These are phyloP conservation scores for Alternaria sp. DNA, from an alignment of 2,329 filamentous ascomycete genomes.

Conservation along the genomic window DNA sequence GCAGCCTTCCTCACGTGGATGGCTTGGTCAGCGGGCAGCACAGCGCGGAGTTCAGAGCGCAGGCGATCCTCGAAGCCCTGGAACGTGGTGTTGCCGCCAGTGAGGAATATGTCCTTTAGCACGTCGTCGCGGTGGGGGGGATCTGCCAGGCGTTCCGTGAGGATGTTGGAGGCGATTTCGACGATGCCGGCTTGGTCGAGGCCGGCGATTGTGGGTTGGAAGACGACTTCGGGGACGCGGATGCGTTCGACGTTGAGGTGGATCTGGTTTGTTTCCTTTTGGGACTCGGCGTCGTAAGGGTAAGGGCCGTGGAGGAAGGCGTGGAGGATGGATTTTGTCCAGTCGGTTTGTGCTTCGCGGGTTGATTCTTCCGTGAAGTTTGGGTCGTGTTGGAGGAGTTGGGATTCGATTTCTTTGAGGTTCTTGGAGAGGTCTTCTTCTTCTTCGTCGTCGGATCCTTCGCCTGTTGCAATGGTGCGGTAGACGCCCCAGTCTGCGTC, in stretches of 20 bases:
- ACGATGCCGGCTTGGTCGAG: slow-evolving; percentile 92
- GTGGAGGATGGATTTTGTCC: slow-evolving; percentile 90
- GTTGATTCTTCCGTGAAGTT: slow-evolving; percentile 92
- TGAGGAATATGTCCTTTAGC: slow-evolving; percentile 87
- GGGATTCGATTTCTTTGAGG: slow-evolving; percentile 80
- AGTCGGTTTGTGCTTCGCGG: slow-evolving; percentile 89
- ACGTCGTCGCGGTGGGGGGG: slow-evolving; percentile 70
- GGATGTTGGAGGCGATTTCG: slow-evolving; percentile 89
- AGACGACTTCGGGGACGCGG: slow-evolving; percentile 89
- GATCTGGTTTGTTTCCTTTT: slow-evolving; percentile 83
- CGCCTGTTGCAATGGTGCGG: slow-evolving; percentile 85
- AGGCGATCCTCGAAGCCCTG: slow-evolving; percentile 86
- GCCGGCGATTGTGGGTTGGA: slow-evolving; percentile 90
- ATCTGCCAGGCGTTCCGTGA: slow-evolving; percentile 77
- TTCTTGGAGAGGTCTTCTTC: slow-evolving; percentile 82
- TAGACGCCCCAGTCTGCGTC: slow-evolving; percentile 99
- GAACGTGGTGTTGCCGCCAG: slow-evolving; percentile 91
- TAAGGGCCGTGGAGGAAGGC: slow-evolving; percentile 88
- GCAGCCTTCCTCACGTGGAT: slow-evolving; percentile 76
- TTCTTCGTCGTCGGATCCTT: slow-evolving; percentile 84
- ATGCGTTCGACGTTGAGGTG: slow-evolving; percentile 98
- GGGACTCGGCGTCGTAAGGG: slow-evolving; percentile 81
- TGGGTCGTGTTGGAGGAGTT: slow-evolving; percentile 85
- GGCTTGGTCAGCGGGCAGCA: slow-evolving; percentile 74
- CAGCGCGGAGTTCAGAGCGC: slow-evolving; percentile 71